Evolutionary conservation across 805 yeast species (phyloP).

Genomic region (Candida krabiensis): DNA sequence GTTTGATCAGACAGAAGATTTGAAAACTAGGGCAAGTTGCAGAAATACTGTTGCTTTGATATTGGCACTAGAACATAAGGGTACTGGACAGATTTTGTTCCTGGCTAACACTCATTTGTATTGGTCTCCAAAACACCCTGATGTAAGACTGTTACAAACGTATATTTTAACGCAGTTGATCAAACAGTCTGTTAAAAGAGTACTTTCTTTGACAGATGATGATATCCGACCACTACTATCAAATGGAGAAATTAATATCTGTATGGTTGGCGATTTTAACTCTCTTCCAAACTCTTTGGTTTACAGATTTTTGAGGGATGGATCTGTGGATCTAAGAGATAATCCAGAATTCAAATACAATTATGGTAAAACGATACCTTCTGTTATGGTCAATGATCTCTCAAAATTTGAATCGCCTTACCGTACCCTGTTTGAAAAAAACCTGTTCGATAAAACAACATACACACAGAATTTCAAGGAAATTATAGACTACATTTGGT

Average conservation of each 20-base stretch:
- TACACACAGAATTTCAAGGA: slow-evolving; percentile 50
- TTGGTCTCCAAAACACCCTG: slow-evolving; percentile 53
- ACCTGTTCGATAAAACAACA: slow-evolving; percentile 37
- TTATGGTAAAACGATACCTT: slow-evolving; percentile 19
- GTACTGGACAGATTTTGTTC: slow-evolving; percentile 40
- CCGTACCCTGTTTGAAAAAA: slow-evolving; percentile 21
- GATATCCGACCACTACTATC: slow-evolving; percentile 17
- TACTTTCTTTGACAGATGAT: slow-evolving; percentile 9
- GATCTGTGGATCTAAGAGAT: slow-evolving; percentile 17
- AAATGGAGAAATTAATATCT: slow-evolving; percentile 32
- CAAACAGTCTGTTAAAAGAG: slow-evolving; percentile 27
- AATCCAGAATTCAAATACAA: slow-evolving; percentile 21
- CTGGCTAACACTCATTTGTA: slow-evolving; percentile 62
- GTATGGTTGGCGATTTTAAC: slow-evolving; percentile 60
- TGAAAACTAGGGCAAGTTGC: slow-evolving; percentile 36
- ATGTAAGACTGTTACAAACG: slow-evolving; percentile 55
- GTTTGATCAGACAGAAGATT: slow-evolving; percentile 35
- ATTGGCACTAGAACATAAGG: slow-evolving; percentile 46
- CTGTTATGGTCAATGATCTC: slow-evolving; percentile 13
- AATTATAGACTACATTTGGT: slow-evolving; percentile 62
- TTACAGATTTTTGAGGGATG: slow-evolving; percentile 41
- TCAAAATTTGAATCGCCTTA: slow-evolving; percentile 30
- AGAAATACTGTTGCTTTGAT: slow-evolving; percentile 60
- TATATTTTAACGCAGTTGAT: slow-evolving; percentile 41
- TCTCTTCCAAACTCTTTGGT: slow-evolving; percentile 51